These are phyloP conservation scores for Salinomyces thailandicus DNA, from an alignment of 2,329 filamentous ascomycete species.

Conservation along the genomic window DNA sequence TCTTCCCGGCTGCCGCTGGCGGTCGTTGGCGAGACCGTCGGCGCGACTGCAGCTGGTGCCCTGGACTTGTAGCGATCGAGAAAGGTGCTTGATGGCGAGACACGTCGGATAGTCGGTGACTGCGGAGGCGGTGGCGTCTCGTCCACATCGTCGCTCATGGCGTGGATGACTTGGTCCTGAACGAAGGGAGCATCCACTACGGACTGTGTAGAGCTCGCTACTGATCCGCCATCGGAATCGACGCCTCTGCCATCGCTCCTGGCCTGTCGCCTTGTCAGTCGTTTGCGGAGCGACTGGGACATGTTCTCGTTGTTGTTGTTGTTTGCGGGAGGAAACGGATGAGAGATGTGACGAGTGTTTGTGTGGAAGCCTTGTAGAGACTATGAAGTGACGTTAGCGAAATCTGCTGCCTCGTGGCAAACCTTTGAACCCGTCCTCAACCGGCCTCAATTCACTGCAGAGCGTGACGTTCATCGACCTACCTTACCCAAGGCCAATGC, in stretches of 20 bases:
- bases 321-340: no score
- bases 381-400: background rate
- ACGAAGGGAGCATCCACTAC: background rate
- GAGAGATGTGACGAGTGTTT: no score
- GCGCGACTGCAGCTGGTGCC: conserved; percentile 1
- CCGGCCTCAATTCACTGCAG: background rate
- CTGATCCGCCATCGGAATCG: background rate
- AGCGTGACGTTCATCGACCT: background rate
- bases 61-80: conserved; percentile 4
- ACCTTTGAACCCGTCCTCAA: background rate
- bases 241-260: background rate
- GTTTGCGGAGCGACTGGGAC: conserved; percentile 6
- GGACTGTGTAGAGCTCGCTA: background rate
- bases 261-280: conserved; percentile 6
- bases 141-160: background rate
- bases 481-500: background rate
- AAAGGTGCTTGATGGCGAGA: background rate
- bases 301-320: conserved; percentile 7
- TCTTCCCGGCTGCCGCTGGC: no score
- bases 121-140: background rate
- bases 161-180: background rate
- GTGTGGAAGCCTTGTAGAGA: background rate
- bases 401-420: background rate
- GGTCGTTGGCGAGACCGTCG: background rate
- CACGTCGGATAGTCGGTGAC: background rate